Conservation (phyloP, 2,329 filamentous ascomycete genomes). For the Colletotrichum godetiae region DNA sequence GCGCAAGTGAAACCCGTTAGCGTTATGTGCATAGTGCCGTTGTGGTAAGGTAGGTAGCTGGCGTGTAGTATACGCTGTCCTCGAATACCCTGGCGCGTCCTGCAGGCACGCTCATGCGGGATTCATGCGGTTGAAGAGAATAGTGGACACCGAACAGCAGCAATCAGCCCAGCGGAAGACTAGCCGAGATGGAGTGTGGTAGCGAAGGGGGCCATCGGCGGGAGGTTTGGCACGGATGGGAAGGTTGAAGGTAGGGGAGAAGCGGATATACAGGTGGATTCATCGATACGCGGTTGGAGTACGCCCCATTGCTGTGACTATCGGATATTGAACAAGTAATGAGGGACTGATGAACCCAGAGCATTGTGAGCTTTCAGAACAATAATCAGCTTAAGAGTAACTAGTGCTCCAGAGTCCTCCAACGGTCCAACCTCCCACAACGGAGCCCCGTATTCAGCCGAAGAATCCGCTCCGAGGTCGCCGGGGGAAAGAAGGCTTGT, state of each 20-base stretch:
- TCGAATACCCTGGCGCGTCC: neutral
- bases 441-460: slow-evolving; percentile 14
- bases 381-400: neutral
- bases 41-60: neutral
- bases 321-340: too few species aligned
- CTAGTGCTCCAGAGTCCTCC: neutral
- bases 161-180: neutral
- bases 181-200: neutral
- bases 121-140: neutral
- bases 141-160: neutral
- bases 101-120: slow-evolving; percentile 5
- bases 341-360: too few species aligned
- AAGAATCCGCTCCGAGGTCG: slow-evolving; percentile 30
- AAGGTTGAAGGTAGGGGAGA: neutral
- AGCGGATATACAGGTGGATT: neutral
- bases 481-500: neutral
- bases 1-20: neutral
- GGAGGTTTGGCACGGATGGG: neutral
- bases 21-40: neutral
- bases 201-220: neutral
- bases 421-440: neutral
- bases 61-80: neutral
- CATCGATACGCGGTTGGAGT: neutral
- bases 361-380: neutral
- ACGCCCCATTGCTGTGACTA: too few species aligned